Percentiles rank a stretch among this genome's conserved stretches.
Conservation (phyloP, 169 alveolate species). For the Plasmodium billcollinsi region DNA sequence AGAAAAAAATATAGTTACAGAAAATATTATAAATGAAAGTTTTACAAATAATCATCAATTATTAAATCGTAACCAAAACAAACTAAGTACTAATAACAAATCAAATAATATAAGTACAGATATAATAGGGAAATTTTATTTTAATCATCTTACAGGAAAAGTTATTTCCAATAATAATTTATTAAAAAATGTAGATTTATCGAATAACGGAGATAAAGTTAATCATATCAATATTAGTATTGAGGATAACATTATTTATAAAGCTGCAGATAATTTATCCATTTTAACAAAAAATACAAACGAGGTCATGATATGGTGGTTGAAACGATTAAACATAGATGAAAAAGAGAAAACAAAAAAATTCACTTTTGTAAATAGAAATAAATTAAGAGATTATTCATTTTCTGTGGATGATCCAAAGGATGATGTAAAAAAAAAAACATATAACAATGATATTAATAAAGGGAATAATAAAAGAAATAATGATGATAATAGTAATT, state of each 20-base stretch:
- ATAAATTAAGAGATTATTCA: conserved; percentile 46
- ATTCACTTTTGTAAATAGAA: conserved; percentile 81
- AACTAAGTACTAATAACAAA: conserved; percentile 41
- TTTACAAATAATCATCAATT: conserved; percentile 1
- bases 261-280: conserved; percentile 84
- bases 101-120: conserved; percentile 43
- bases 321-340: conserved; percentile 58
- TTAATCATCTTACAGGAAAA: conserved; percentile 62
- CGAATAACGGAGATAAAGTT: conserved; percentile 27
- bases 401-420: conserved; percentile 70
- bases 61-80: conserved; percentile 48
- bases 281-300: conserved; percentile 81
- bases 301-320: conserved; percentile 73
- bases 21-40: not conserved
- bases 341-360: conserved; percentile 75
- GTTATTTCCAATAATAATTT: conserved; percentile 48
- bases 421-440: not conserved
- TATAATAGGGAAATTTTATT: conserved; percentile 78
- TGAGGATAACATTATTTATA: conserved; percentile 45
- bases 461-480: not conserved
- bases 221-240: conserved; percentile 39
- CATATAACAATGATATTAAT: not conserved
- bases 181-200: conserved; percentile 28
- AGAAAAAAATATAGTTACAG: not conserved
- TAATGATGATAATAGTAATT: not conserved